A percentile compares a stretch with the other conserved stretches of the same genome.
Conservation (phyloP, 2,329 filamentous ascomycete species). For the Alternaria triticimaculans region DNA sequence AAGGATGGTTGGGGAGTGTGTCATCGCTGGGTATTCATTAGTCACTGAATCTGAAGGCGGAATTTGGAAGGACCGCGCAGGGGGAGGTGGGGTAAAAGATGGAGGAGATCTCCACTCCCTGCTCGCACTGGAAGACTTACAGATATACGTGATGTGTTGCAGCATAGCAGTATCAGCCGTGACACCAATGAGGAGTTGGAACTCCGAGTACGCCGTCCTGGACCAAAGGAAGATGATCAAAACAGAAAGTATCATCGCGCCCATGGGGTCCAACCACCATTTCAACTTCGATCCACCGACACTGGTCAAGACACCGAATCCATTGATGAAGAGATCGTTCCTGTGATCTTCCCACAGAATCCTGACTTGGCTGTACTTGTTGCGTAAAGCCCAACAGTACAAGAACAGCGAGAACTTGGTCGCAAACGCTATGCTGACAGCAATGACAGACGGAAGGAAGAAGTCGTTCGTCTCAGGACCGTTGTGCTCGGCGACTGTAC, state of each 20-base stretch:
- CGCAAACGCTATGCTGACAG: conserved; percentile 80
- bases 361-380: conserved; percentile 88
- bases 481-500: conserved; percentile 65
- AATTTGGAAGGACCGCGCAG: too few relatives aligned
- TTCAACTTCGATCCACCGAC: conserved; percentile 86
- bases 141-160: conserved; percentile 95
- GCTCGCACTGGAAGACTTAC: conserved; percentile 46
- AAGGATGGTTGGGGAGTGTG: conserved; percentile 78
- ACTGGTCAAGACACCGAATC: conserved; percentile 87
- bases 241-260: conserved; percentile 81
- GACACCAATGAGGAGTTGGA: conserved; percentile 88
- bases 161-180: conserved; percentile 84
- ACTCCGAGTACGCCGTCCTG: conserved; percentile 84
- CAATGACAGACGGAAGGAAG: conserved; percentile 82
- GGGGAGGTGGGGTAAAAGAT: too few relatives aligned
- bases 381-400: conserved; percentile 89
- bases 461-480: conserved; percentile 66
- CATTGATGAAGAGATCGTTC: conserved; percentile 97
- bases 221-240: conserved; percentile 84
- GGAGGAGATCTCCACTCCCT: too few relatives aligned
- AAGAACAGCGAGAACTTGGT: conserved; percentile 84
- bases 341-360: conserved; percentile 97
- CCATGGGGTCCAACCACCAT: conserved; percentile 96
- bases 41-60: too few relatives aligned
- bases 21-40: conserved; percentile 62